These are phyloP conservation scores for Sporisorium reilianum DNA, from an alignment of 1,284 basidiomycete genomes.

Conservation along the genomic window DNA sequence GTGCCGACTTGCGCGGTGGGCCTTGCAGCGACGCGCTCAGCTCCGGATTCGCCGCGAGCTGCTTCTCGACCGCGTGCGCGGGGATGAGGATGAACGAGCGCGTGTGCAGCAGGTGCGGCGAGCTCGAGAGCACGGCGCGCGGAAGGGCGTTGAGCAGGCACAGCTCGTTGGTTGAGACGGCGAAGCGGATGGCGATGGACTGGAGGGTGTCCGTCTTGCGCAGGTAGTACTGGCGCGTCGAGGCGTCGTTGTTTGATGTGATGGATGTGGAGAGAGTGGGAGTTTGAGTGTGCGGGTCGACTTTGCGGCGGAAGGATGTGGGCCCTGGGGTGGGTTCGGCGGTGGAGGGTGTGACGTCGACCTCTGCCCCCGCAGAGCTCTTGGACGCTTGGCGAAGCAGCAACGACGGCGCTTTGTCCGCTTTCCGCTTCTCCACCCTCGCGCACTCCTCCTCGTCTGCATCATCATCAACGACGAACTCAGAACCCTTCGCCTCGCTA, in stretches of 20 bases:
- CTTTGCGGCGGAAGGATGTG: slow-evolving; percentile 8
- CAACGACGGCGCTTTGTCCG: background rate
- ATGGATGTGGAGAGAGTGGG: background rate
- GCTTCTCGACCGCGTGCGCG: slow-evolving; percentile 31
- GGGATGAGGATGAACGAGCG: slow-evolving; percentile 54
- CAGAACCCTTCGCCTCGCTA: slow-evolving; percentile 6
- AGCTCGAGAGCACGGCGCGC: slow-evolving; percentile 33
- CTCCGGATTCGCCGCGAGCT: slow-evolving; percentile 23
- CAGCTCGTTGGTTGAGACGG: slow-evolving; percentile 32
- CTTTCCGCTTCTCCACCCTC: background rate
- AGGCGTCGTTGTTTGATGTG: slow-evolving; percentile 9
- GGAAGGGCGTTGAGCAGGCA: slow-evolving; percentile 47
- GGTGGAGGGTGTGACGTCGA: slow-evolving; percentile 12
- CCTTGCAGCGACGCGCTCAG: slow-evolving; percentile 24
- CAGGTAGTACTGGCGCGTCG: slow-evolving; percentile 48
- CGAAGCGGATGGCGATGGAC: slow-evolving; percentile 45
- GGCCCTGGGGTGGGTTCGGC: background rate
- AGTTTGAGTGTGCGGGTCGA: slow-evolving; percentile 23
- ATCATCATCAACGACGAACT: slow-evolving; percentile 31
- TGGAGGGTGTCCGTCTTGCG: slow-evolving; percentile 44
- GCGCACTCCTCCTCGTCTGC: slow-evolving; percentile 6
- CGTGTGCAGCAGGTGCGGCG: slow-evolving; percentile 54
- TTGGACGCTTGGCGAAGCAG: slow-evolving; percentile 27
- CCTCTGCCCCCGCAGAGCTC: slow-evolving; percentile 22
- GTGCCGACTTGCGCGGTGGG: slow-evolving; percentile 28